Base-by-base conservation (phyloP, 2,329 filamentous ascomycete species). In the Paracoccidioides brasiliensis region DNA sequence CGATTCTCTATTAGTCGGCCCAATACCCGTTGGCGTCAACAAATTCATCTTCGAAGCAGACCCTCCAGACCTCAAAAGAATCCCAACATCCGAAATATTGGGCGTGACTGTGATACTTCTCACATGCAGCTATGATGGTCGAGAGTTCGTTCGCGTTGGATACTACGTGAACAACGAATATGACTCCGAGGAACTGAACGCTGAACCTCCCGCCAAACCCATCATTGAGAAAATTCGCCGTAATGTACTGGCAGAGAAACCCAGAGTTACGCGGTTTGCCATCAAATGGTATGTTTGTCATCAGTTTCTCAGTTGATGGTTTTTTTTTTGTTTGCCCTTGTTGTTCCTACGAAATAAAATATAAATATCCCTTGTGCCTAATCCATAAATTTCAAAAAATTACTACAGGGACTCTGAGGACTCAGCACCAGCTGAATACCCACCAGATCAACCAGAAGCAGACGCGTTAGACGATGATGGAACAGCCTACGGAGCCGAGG, bases 91-190 rank as follows among this genome's bases (percentile, higher is more conserved):
- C 63, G 94, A 98, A 74, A 90, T 98, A 64, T 81, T 98, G 48
- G 93, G 93, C 58, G 94, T 98, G 52, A 98, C 93, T 3, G 93
- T 98, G 66, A 90, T 98, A 64, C 85, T 98, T 55, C 81, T 98
- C 62, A 95, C 90, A 56, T 97, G 93, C 74, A 87, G 89, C 71
- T 98, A 98, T 74, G 93, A 98, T 66, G 86, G 87, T 54, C 84
- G 93, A 67, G 93, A 98, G 72, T 98, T 98, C 66, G 90, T 98
- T 42, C 90, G 93, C 62, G 91, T 98, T 44, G 93, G 93, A 59
- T 98, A 98, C 80, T 98, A 98, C 64, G 93, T 98, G 66, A 98
- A 97, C 79, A 98, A 98, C 67, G 94, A 98, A 72, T 98, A 98
- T 72, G 89, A 95, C 64, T 86, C 87, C 32, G 89, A 94, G 66